Evolutionary conservation across 495 filamentous ascomycete genomes (phyloP).

Genomic region (Rhizodiscina lignyota): DNA sequence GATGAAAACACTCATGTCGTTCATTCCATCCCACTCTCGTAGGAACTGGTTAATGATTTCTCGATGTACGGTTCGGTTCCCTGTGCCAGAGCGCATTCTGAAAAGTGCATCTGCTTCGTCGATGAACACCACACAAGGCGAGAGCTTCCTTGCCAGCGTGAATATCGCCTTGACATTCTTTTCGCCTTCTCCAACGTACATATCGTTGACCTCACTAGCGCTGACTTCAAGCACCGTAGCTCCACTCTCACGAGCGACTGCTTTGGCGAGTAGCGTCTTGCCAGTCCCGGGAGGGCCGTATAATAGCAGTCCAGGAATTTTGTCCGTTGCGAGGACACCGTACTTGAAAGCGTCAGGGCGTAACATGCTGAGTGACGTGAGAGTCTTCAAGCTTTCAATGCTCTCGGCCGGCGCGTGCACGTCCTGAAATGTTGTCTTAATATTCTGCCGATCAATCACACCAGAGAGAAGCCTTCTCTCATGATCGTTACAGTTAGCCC

Average conservation of each 20-base stretch:
- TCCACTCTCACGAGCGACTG: slow-evolving; percentile 85
- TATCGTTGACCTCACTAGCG: slow-evolving; percentile 76
- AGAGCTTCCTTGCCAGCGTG: slow-evolving; percentile 73
- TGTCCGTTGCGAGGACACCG: slow-evolving; percentile 80
- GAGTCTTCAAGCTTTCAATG: slow-evolving; percentile 72
- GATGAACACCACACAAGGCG: slow-evolving; percentile 90
- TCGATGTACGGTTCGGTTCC: slow-evolving; percentile 48
- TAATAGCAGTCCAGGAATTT: slow-evolving; percentile 74
- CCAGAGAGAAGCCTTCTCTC: slow-evolving; percentile 74
- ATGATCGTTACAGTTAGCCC: slow-evolving; percentile 39
- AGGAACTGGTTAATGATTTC: slow-evolving; percentile 97
- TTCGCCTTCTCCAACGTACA: slow-evolving; percentile 90
- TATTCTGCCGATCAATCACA: slow-evolving; percentile 60
- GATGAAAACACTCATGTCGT: slow-evolving; percentile 74
- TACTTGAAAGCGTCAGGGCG: slow-evolving; percentile 93
- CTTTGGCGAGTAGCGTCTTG: slow-evolving; percentile 89
- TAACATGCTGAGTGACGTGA: slow-evolving; percentile 74
- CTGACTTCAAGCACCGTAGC: slow-evolving; percentile 66
- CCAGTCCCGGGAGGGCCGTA: slow-evolving; percentile 95
- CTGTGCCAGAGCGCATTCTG: slow-evolving; percentile 45
- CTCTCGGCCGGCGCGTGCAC: slow-evolving; percentile 69
- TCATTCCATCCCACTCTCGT: slow-evolving; percentile 95
- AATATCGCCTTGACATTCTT: slow-evolving; percentile 95
- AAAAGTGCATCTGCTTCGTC: slow-evolving; percentile 94
- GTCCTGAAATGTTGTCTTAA: slow-evolving; percentile 72